These are phyloP conservation scores for Fallopia convolvulus DNA, from an alignment of 148 eudicot species.

Conservation along the genomic window DNA sequence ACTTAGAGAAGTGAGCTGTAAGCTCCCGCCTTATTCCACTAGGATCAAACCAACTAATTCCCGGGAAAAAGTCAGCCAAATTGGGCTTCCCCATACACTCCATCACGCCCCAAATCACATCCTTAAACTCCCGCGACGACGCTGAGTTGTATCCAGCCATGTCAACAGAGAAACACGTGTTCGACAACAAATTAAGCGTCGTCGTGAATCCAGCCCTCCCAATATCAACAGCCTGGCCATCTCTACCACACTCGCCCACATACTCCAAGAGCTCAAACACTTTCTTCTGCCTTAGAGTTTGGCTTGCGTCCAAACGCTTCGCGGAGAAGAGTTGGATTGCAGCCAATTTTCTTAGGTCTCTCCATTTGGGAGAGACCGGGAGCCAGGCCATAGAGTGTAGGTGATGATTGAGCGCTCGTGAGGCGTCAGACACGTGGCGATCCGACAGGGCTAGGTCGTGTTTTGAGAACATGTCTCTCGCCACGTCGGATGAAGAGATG, in stretches of 20 bases:
- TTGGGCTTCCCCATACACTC: slow-evolving; percentile 43
- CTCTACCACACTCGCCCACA: slow-evolving; percentile 16
- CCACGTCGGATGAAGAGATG: too few species aligned
- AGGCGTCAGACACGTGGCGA: not conserved
- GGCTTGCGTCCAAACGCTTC: slow-evolving; percentile 20
- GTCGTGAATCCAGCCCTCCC: slow-evolving; percentile 23
- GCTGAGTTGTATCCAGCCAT: slow-evolving; percentile 16
- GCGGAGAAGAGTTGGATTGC: slow-evolving; percentile 10
- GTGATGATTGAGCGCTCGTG: too few species aligned
- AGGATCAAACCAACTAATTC: slow-evolving; percentile 28
- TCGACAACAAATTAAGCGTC: slow-evolving; percentile 25
- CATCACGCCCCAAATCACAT: slow-evolving; percentile 24
- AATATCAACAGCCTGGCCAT: slow-evolving; percentile 19
- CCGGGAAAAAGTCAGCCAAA: slow-evolving; percentile 44
- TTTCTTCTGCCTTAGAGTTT: slow-evolving; percentile 21
- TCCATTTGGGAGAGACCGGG: slow-evolving; percentile 20
- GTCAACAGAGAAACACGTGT: slow-evolving; percentile 22
- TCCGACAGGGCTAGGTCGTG: slow-evolving; percentile 8
- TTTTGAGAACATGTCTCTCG: too few species aligned
- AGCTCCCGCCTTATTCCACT: slow-evolving; percentile 31
- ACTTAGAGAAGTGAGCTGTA: slow-evolving; percentile 37
- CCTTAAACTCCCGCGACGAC: slow-evolving; percentile 25
- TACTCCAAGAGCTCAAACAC: slow-evolving; percentile 18
- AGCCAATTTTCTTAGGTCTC: slow-evolving; percentile 13
- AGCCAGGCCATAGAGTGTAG: too few species aligned